Conservation (phyloP, 2,329 filamentous ascomycete genomes). For the Fusarium sp. region DNA sequence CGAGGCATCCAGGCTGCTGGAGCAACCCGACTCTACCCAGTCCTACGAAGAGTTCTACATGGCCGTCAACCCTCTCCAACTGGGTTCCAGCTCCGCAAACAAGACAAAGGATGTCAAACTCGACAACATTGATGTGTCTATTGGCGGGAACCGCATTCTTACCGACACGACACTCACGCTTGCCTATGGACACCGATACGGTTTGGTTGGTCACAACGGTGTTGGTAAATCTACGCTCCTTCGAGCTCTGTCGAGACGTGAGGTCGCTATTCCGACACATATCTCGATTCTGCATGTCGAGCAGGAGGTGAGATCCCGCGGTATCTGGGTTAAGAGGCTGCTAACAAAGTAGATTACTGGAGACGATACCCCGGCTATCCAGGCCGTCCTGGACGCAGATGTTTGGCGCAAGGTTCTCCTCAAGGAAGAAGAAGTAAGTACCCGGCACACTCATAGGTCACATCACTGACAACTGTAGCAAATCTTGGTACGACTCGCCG, state of each 20-base stretch:
- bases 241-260: constrained; percentile 89
- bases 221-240: constrained; percentile 97
- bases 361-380: constrained; percentile 93
- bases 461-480: constrained; percentile 63
- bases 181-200: constrained; percentile 93
- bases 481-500: constrained; percentile 80
- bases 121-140: constrained; percentile 94
- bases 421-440: constrained; percentile 82
- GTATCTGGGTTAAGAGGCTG: neutral
- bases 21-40: constrained; percentile 84
- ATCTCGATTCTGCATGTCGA: constrained; percentile 99
- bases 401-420: constrained; percentile 98
- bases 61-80: constrained; percentile 95
- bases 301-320: constrained; percentile 78
- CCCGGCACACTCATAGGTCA: neutral
- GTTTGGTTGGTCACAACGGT: constrained; percentile 99
- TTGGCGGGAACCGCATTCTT: constrained; percentile 88
- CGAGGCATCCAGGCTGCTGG: constrained; percentile 90
- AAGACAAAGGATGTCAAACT: constrained; percentile 99
- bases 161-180: constrained; percentile 91
- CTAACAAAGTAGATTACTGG: constrained; percentile 77
- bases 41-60: constrained; percentile 99
- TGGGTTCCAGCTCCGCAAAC: constrained; percentile 76
- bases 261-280: constrained; percentile 93
- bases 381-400: constrained; percentile 96